phyloP scores from a whole-genome alignment of 2,329 filamentous ascomycete species.

The Monosporascus sp. region DNA sequence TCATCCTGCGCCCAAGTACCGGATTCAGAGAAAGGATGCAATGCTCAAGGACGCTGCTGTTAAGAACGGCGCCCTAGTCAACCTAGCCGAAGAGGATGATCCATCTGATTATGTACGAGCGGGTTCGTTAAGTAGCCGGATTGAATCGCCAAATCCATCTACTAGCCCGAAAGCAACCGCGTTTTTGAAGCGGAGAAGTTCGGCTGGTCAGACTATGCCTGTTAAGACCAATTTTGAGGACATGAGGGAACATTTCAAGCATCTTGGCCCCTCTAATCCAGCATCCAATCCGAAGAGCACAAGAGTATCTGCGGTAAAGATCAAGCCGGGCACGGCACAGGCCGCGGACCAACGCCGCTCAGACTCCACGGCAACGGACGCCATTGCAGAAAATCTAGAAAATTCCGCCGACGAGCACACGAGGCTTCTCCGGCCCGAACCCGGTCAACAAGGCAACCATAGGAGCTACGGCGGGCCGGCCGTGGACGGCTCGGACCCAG shows the following conservation, averaged over 20 bases:
- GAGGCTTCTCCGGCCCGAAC: constrained; percentile 42
- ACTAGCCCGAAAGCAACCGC: constrained; percentile 48
- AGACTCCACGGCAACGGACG: constrained; percentile 15
- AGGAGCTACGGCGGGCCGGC: constrained; percentile 44
- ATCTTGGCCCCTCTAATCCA: constrained; percentile 62
- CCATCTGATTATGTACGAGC: constrained; percentile 22
- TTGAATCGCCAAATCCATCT: constrained; percentile 34
- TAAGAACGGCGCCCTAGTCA: constrained; percentile 32
- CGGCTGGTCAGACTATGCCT: constrained; percentile 46
- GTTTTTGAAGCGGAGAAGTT: constrained; percentile 54
- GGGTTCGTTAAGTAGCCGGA: constrained; percentile 31
- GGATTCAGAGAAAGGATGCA: constrained; percentile 40
- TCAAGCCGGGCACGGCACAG: constrained; percentile 44
- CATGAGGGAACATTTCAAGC: constrained; percentile 57
- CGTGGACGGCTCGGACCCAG: constrained; percentile 7
- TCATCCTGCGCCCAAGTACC: constrained; percentile 74
- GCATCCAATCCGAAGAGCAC: constrained; percentile 60
- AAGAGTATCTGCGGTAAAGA: constrained; percentile 59
- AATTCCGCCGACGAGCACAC: constrained; percentile 34
- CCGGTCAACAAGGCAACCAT: constrained; percentile 57
- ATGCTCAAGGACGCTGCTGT: constrained; percentile 22
- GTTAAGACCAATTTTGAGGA: constrained; percentile 58
- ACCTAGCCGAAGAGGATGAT: constrained; percentile 31
- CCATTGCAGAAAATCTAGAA: constrained; percentile 9
- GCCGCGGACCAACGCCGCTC: constrained; percentile 14